phyloP scores from a whole-genome alignment of 257 asterid species.

The Pogostemon cablin region DNA sequence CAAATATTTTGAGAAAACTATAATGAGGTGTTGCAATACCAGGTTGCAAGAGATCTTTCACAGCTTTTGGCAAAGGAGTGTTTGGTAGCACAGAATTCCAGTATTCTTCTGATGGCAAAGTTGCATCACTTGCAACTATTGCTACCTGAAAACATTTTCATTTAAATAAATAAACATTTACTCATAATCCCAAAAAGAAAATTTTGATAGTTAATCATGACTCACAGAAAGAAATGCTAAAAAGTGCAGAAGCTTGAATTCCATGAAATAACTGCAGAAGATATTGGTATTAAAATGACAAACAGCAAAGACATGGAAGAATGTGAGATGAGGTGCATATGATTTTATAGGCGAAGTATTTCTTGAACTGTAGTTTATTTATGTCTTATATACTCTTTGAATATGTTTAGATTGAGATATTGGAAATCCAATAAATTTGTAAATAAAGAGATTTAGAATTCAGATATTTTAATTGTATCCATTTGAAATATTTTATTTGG shows the following conservation, averaged over 20 bases:
- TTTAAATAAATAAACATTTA: background rate
- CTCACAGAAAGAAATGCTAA: constrained; percentile 70
- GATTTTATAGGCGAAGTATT: constrained; percentile 33
- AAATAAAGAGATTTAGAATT: too few relatives aligned
- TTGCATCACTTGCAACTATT: constrained; percentile 56
- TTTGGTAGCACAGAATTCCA: constrained; percentile 77
- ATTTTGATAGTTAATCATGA: background rate
- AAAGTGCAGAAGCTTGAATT: constrained; percentile 47
- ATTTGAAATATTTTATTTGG: too few relatives aligned
- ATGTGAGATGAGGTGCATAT: constrained; percentile 1
- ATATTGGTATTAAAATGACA: background rate
- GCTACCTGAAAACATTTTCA: constrained; percentile 46
- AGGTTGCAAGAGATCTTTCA: constrained; percentile 57
- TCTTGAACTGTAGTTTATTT: too few relatives aligned
- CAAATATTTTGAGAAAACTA: too few relatives aligned
- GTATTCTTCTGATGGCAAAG: constrained; percentile 55
- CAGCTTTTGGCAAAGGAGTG: constrained; percentile 70
- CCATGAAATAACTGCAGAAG: constrained; percentile 39
- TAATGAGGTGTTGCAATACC: background rate
- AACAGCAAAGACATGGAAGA: background rate
- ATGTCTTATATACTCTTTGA: too few relatives aligned
- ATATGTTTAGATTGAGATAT: too few relatives aligned
- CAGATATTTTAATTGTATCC: too few relatives aligned
- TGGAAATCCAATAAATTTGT: too few relatives aligned
- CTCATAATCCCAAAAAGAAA: background rate